These are phyloP conservation scores for Rhizophora mangle DNA, from an alignment of 345 rosid species.

Conservation along the genomic window DNA sequence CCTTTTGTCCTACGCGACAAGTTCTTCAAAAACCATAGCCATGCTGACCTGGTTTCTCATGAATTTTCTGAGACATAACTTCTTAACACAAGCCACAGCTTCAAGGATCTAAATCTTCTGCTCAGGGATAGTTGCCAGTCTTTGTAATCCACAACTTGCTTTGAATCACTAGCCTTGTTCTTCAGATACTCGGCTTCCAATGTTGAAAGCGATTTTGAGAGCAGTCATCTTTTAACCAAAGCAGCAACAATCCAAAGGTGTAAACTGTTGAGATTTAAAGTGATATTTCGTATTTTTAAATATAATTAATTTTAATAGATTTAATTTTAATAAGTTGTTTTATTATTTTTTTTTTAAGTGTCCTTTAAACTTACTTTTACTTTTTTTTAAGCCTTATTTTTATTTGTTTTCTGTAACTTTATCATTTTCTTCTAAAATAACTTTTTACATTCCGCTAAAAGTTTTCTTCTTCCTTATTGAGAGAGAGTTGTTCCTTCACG, in stretches of 20 bases:
- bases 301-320: no score
- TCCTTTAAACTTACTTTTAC: no score
- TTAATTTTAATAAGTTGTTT: no score
- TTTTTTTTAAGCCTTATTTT: no score
- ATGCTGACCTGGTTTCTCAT: conserved; percentile 39
- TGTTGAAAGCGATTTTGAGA: conserved; percentile 40
- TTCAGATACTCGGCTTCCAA: conserved; percentile 38
- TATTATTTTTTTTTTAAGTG: no score
- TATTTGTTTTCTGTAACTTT: no score
- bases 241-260: conserved; percentile 52
- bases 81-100: conserved; percentile 50
- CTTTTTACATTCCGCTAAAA: no score
- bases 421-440: no score
- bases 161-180: conserved; percentile 30
- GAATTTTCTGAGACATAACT: conserved; percentile 40
- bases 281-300: no score
- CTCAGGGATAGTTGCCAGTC: conserved; percentile 59
- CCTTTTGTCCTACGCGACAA: conserved; percentile 29
- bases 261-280: no score
- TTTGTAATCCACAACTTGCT: conserved; percentile 42
- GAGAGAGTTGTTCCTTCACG: no score
- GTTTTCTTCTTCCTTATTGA: no score
- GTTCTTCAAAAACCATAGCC: conserved; percentile 42
- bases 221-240: conserved; percentile 48
- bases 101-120: conserved; percentile 46